Evolutionary conservation across 495 filamentous ascomycete genomes (phyloP), one percentile per base, ranked within the genome.

Genomic region (Tuber microsphaerosporum): DNA sequence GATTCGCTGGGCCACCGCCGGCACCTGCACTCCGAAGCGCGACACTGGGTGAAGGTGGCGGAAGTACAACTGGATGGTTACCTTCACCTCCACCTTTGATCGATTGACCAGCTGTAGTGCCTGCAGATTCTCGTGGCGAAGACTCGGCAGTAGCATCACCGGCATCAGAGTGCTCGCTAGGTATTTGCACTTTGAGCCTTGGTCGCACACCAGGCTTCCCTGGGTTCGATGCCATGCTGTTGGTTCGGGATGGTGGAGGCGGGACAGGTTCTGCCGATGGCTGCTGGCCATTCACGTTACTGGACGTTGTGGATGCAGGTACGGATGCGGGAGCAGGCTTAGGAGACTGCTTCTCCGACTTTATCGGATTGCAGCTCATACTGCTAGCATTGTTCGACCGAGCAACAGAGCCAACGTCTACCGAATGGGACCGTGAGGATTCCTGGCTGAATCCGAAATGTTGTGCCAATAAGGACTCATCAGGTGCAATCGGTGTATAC

Each of bases 401-500:
- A 31, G 86, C 83, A 71, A 88, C 87, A 68, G 85, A 84, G 16
- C 87, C 89, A 4, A 88, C 86, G 81, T 92, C 91, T 68, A 91
- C 86, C 20, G 91, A 92, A 77, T 89, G 89, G 5, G 91, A 88
- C 9, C 91, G 86, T 68, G 84, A 42, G 14, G 82, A 65, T 61
- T 87, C 85, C 74, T 79, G 80, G 4, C 77, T 77, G 73, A 80
- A 83, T 61, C 92, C 93, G 82, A 95, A 92, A 84, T 97, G 93
- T 73, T 93, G 92, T 20, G 92, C 92, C 37, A 97, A 86, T 77
- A 97, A 90, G 9, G 95, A 97, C 69, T 92, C 89, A 75, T 90
- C 92, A 82, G 97, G 94, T 79, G 97, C 95, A 74, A 98, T 97
- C 2, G 95, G 95, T 1, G 95, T 99, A 80, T 97, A 98, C 73